These are phyloP conservation scores for Wickerhamomyces subpelliculosus DNA, from an alignment of 805 yeast genomes.

Conservation along the genomic window DNA sequence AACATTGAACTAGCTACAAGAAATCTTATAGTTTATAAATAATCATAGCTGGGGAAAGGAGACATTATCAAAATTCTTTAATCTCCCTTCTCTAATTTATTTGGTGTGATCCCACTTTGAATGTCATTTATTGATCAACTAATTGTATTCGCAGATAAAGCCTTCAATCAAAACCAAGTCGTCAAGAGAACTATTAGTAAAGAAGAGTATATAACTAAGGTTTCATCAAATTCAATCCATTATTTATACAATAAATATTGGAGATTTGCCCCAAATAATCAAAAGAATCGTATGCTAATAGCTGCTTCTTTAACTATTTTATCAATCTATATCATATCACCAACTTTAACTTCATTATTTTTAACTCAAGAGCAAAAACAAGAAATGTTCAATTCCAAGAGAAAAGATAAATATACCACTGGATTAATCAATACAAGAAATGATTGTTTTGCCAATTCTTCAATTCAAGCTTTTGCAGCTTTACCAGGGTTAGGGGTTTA, in stretches of 20 bases:
- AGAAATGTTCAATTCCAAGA: constrained; percentile 31
- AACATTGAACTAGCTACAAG: no score
- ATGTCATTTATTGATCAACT: constrained; percentile 6
- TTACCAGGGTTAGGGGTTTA: constrained; percentile 54
- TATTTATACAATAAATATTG: constrained; percentile 15
- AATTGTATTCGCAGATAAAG: not conserved
- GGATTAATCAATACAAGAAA: constrained; percentile 78
- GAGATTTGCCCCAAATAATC: constrained; percentile 10
- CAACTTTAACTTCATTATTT: constrained; percentile 17
- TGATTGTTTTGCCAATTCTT: constrained; percentile 90
- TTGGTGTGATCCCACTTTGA: no score
- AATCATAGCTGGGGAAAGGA: no score
- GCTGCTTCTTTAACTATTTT: constrained; percentile 15
- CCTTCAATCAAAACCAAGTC: not conserved
- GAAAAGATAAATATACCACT: constrained; percentile 71
- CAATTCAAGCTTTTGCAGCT: constrained; percentile 71
- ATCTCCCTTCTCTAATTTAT: no score
- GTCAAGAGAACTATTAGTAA: no score
- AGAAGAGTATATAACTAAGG: constrained; percentile 9
- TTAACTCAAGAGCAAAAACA: constrained; percentile 14
- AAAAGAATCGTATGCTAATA: constrained; percentile 17
- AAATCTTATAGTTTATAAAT: no score
- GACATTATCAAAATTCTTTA: no score
- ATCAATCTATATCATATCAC: constrained; percentile 26
- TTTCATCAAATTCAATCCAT: constrained; percentile 9